These are phyloP conservation scores for Cornus kousa DNA, from an alignment of 148 eudicot genomes.

Conservation along the genomic window DNA sequence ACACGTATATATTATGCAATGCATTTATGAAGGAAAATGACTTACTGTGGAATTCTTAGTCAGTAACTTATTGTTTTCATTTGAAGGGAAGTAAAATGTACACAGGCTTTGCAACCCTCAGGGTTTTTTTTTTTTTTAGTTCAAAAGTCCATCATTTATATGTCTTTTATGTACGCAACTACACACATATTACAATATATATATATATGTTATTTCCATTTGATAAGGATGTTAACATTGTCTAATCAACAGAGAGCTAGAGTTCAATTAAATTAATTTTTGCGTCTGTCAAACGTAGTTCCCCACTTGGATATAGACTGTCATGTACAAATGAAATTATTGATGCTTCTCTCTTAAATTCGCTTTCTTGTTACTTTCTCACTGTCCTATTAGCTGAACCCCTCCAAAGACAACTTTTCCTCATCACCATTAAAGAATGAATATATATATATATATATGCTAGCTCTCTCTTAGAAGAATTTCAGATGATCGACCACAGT, in stretches of 20 bases:
- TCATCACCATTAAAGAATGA: neutral
- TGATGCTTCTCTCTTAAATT: constrained; percentile 2
- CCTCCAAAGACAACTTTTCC: neutral
- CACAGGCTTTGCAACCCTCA: no score
- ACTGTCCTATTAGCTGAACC: constrained; percentile 1
- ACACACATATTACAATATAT: no score
- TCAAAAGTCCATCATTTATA: no score
- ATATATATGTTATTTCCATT: no score
- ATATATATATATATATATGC: no score
- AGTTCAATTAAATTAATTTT: constrained; percentile 8
- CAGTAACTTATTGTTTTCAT: no score
- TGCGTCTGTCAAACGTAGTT: constrained; percentile 13
- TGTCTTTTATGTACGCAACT: no score
- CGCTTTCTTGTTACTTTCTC: constrained; percentile 12
- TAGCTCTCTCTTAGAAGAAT: neutral
- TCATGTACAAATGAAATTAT: constrained; percentile 5
- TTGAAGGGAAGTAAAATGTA: no score
- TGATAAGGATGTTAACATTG: neutral
- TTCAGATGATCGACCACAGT: neutral
- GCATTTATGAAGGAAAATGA: no score
- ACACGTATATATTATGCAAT: no score
- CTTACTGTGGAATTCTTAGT: no score
- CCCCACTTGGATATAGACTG: constrained; percentile 19
- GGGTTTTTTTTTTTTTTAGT: no score
- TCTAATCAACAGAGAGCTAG: neutral